Percentiles rank a stretch among this genome's conserved stretches.
Conservation (phyloP, 1,139 yeast genomes). For the Meyerozyma elateridarum region DNA sequence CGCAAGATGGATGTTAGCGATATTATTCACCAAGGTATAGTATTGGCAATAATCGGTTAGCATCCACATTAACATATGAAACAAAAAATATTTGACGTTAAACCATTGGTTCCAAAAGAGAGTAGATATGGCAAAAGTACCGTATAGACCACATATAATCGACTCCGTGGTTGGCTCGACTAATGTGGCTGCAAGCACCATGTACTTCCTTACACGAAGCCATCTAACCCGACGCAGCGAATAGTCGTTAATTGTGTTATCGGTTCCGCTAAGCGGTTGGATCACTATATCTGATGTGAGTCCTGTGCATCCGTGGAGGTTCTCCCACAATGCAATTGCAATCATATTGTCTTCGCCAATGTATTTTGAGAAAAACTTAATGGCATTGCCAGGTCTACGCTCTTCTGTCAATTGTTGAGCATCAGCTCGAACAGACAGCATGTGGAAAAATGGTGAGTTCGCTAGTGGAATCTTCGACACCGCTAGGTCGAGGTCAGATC, state of each 20-base stretch:
- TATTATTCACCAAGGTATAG: constrained; percentile 35
- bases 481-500: constrained; percentile 63
- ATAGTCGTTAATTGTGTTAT: constrained; percentile 49
- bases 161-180: constrained; percentile 87
- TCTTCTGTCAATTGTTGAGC: not conserved
- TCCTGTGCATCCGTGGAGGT: constrained; percentile 65
- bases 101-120: constrained; percentile 35
- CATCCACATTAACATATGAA: constrained; percentile 64
- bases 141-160: constrained; percentile 61
- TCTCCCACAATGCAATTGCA: constrained; percentile 79
- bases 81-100: constrained; percentile 32
- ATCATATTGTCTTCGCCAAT: constrained; percentile 95
- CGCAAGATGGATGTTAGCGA: constrained; percentile 14
- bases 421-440: constrained; percentile 8
- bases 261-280: constrained; percentile 64
- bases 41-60: constrained; percentile 59
- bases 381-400: constrained; percentile 45
- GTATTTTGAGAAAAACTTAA: constrained; percentile 69
- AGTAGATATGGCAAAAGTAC: constrained; percentile 55
- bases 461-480: constrained; percentile 37
- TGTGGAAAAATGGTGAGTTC: constrained; percentile 28
- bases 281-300: constrained; percentile 75
- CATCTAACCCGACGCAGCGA: constrained; percentile 70
- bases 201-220: constrained; percentile 84
- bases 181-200: constrained; percentile 82